Conservation (phyloP, 2,329 filamentous ascomycete species). For the Botrytis paeoniae region DNA sequence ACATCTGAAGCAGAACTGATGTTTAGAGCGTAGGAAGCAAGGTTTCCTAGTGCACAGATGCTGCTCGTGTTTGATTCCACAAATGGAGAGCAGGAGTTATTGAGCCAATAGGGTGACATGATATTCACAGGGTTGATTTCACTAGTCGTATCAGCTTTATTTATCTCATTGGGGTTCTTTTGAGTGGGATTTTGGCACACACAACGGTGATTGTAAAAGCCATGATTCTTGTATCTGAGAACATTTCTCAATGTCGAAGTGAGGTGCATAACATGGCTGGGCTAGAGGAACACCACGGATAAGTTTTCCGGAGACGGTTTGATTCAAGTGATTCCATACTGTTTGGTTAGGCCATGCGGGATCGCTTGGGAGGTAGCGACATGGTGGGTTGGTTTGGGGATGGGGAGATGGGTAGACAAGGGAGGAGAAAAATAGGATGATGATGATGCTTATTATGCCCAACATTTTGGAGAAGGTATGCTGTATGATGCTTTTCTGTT, state of each 20-base stretch:
- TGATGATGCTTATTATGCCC: not conserved
- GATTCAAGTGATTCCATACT: slow-evolving; percentile 22
- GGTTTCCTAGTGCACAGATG: slow-evolving; percentile 34
- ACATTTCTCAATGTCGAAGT: slow-evolving; percentile 10
- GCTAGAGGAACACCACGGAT: slow-evolving; percentile 19
- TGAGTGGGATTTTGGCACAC: not conserved
- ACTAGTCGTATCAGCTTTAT: slow-evolving; percentile 15
- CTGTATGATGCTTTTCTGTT: not conserved
- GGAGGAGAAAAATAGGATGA: not conserved
- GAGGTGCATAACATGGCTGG: slow-evolving; percentile 15
- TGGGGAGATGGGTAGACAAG: not conserved
- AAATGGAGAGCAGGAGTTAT: slow-evolving; percentile 30
- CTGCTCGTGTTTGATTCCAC: slow-evolving; percentile 37
- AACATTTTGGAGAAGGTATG: not conserved
- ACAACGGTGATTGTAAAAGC: not conserved
- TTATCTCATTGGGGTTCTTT: too few species aligned
- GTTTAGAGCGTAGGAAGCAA: slow-evolving; percentile 27
- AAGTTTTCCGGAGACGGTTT: slow-evolving; percentile 18
- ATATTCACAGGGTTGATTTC: slow-evolving; percentile 40
- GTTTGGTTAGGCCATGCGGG: slow-evolving; percentile 17
- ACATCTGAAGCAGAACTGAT: slow-evolving; percentile 7
- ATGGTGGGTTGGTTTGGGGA: not conserved
- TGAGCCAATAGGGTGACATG: slow-evolving; percentile 42
- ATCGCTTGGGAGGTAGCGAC: slow-evolving; percentile 20
- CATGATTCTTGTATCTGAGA: slow-evolving; percentile 4